Conservation (phyloP, 2,329 filamentous ascomycete species). For the Diaporthe destruens region DNA sequence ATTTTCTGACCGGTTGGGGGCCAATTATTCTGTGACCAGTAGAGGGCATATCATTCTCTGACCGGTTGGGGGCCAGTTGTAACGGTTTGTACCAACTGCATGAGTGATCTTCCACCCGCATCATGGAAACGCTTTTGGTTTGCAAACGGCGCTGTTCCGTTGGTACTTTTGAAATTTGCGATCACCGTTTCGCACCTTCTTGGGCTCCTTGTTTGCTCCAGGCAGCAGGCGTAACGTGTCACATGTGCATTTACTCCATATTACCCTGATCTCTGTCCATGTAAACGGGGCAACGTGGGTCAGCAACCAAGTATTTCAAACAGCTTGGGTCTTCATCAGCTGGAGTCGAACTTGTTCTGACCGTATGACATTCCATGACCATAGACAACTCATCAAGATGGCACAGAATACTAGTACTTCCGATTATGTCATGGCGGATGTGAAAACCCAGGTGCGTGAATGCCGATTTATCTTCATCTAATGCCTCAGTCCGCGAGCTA, state of each 20-base stretch:
- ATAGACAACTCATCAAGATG: neutral
- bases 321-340: neutral
- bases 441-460: neutral
- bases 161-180: too few species aligned
- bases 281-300: too few species aligned
- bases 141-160: neutral
- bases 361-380: neutral
- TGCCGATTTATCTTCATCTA: neutral
- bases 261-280: neutral
- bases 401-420: neutral
- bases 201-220: neutral
- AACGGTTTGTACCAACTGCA: neutral
- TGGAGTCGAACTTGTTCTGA: too few species aligned
- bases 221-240: neutral
- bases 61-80: too few species aligned
- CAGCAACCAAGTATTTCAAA: neutral
- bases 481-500: neutral
- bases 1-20: too few species aligned
- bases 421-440: constrained; percentile 8
- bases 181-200: neutral
- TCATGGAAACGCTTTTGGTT: neutral
- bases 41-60: neutral
- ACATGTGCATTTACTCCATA: too few species aligned
- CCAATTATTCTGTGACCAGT: neutral
- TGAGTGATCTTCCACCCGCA: neutral